Evolutionary conservation across 2,329 filamentous ascomycete species (phyloP), one percentile per base, ranked within the genome.

Genomic region (Clarireedia sp.): DNA sequence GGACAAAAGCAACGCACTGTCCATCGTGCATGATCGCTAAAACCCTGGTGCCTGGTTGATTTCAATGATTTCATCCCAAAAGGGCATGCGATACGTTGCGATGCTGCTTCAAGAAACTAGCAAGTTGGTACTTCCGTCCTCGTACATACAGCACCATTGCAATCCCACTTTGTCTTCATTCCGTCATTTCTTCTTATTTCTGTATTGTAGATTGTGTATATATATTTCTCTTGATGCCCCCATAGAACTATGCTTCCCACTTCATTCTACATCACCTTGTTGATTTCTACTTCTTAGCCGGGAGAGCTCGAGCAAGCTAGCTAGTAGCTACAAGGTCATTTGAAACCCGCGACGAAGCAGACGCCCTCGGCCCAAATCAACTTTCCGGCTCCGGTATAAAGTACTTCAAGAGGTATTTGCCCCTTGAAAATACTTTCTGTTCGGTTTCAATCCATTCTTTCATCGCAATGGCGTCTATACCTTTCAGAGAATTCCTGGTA

Each of bases 401-500:
- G 5, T 21, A 9, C 16, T 29, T 36, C 24, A 10, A 5, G 12
- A n/a, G 17, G 21, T 19, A 52, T 17, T 19, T 41, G 38, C n/a
- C 29, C 29, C 10, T 9, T 9, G 17, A 10, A 19, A 33, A 33
- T 10, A n/a, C 9, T 33, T 21, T 29, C 33, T n/a, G 24, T 21
- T 45, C n/a, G 9, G 36, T 23, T 46, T 24, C 23, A 51, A 33
- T 26, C 49, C 9, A 24, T 37, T 17, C 44, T 51, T 14, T 29
- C 51, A 17, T 40, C 51, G 23, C 17, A 1, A 65, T 64, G 59
- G 48, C 57, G 16, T 59, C 51, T 21, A 52, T 67, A 48, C 64
- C 65, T 9, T 57, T 64, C 45, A 65, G 64, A 57, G 45, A 53
- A 10, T 46, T 67, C 3, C 58, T 62, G 10, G 60, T 57, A 8